A percentile compares a stretch with the other conserved stretches of the same genome.
Conservation (phyloP, 2,329 filamentous ascomycete species). For the Thermothelomyces thermophilus region DNA sequence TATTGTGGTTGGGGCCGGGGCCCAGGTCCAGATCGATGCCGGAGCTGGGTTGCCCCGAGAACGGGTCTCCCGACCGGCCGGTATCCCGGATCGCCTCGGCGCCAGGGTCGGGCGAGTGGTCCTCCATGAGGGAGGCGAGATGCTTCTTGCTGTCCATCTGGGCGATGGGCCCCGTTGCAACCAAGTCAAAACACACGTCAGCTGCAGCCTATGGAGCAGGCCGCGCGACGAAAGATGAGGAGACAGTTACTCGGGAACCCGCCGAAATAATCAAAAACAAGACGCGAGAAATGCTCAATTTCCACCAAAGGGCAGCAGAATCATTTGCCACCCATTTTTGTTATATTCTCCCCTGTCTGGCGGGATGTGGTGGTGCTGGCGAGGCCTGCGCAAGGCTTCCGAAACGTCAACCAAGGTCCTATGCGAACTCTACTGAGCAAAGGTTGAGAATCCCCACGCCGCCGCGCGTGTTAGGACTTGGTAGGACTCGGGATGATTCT, state of each 20-base stretch:
- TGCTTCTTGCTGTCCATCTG: slow-evolving; percentile 25
- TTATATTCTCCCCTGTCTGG: slow-evolving; percentile 19
- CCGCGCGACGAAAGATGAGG: not conserved
- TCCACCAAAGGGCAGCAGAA: slow-evolving; percentile 11
- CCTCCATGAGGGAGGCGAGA: slow-evolving; percentile 24
- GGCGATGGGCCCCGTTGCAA: not conserved
- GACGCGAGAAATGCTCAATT: not conserved
- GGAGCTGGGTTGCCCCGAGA: slow-evolving; percentile 13
- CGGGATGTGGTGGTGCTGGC: slow-evolving; percentile 4
- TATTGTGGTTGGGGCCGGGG: slow-evolving; percentile 6
- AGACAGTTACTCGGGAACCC: not conserved
- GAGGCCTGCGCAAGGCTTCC: slow-evolving; percentile 9
- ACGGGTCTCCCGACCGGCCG: slow-evolving; percentile 7
- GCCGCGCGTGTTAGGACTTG: slow-evolving; percentile 16
- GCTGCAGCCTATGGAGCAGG: slow-evolving; percentile 8
- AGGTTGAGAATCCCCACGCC: slow-evolving; percentile 5
- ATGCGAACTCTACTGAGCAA: not conserved
- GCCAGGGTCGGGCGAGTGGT: slow-evolving; percentile 19
- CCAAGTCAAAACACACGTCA: not conserved
- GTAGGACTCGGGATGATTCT: slow-evolving; percentile 18
- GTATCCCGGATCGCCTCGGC: slow-evolving; percentile 9
- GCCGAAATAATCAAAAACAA: not conserved
- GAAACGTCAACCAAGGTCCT: slow-evolving; percentile 23
- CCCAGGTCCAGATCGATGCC: slow-evolving; percentile 7
- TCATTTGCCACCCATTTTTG: slow-evolving; percentile 29